Evolutionary conservation across 345 rosid genomes (phyloP).

Genomic region (Carallia brachiata): DNA sequence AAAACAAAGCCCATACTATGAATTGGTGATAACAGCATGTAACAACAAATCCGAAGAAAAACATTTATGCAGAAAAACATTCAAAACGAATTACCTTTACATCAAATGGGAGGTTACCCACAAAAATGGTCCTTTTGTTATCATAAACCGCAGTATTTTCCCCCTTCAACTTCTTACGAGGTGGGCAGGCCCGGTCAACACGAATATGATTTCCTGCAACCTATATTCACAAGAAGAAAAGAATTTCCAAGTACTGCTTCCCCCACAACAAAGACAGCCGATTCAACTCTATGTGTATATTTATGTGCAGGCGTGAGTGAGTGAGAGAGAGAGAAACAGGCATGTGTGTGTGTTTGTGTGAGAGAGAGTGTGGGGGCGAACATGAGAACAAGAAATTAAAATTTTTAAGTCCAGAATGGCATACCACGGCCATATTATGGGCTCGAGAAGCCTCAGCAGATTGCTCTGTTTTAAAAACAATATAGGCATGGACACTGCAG

Average conservation of each 20-base stretch:
- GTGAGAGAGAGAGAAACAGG: background rate
- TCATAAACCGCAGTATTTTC: constrained; percentile 60
- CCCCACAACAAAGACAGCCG: background rate
- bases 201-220: constrained; percentile 89
- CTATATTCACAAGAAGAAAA: constrained; percentile 30
- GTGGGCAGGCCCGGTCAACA: constrained; percentile 96
- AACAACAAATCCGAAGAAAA: background rate
- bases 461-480: constrained; percentile 78
- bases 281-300: background rate
- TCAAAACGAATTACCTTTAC: constrained; percentile 60
- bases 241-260: constrained; percentile 5
- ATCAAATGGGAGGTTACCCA: constrained; percentile 96
- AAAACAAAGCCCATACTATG: too few relatives aligned
- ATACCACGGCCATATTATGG: constrained; percentile 91
- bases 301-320: background rate
- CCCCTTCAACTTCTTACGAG: constrained; percentile 83
- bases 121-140: constrained; percentile 74
- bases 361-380: background rate
- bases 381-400: background rate
- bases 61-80: background rate
- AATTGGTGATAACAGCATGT: too few relatives aligned
- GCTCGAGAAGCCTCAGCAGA: constrained; percentile 80
- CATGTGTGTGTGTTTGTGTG: too few relatives aligned
- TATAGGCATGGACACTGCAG: constrained; percentile 87
- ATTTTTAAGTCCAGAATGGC: constrained; percentile 13